phyloP scores from a whole-genome alignment of 345 rosid genomes.

The Eutrema heterophyllum region DNA sequence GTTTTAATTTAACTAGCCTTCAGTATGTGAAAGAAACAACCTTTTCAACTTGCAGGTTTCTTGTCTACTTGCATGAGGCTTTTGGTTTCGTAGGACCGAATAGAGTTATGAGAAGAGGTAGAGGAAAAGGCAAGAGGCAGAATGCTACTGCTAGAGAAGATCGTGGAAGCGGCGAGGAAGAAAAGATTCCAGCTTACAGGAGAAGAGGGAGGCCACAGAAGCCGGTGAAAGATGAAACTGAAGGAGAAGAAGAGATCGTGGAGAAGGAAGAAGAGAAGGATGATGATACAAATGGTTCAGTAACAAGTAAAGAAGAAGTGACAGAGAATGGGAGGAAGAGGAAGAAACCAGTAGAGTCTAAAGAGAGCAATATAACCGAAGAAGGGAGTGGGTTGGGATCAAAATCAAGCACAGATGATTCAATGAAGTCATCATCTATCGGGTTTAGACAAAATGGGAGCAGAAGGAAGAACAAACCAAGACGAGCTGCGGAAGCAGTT shows the following conservation, averaged over 20 bases:
- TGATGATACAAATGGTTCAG: constrained; percentile 31
- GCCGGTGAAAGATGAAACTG: constrained; percentile 40
- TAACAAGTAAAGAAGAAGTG: constrained; percentile 38
- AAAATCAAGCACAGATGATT: constrained; percentile 44
- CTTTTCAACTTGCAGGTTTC: neutral
- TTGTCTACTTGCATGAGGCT: constrained; percentile 12
- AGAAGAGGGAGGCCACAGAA: constrained; percentile 75
- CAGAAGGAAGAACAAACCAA: constrained; percentile 77
- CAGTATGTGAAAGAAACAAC: neutral
- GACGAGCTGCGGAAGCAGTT: constrained; percentile 82
- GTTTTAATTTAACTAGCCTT: neutral
- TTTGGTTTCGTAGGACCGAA: neutral
- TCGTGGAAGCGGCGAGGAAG: constrained; percentile 60
- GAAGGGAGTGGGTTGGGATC: constrained; percentile 50
- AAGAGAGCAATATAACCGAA: constrained; percentile 42
- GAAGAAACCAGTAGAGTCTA: constrained; percentile 42
- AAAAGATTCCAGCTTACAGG: constrained; percentile 44
- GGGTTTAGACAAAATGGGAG: constrained; percentile 66
- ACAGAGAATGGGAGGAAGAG: constrained; percentile 53
- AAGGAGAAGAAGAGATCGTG: constrained; percentile 20
- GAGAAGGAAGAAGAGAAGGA: constrained; percentile 26
- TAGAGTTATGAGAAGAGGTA: constrained; percentile 43
- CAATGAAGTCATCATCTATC: constrained; percentile 33
- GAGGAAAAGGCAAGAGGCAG: constrained; percentile 72
- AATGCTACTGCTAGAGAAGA: constrained; percentile 42